These are phyloP conservation scores for Penicillium sp. DNA, from an alignment of 2,329 filamentous ascomycete species.

Conservation along the genomic window DNA sequence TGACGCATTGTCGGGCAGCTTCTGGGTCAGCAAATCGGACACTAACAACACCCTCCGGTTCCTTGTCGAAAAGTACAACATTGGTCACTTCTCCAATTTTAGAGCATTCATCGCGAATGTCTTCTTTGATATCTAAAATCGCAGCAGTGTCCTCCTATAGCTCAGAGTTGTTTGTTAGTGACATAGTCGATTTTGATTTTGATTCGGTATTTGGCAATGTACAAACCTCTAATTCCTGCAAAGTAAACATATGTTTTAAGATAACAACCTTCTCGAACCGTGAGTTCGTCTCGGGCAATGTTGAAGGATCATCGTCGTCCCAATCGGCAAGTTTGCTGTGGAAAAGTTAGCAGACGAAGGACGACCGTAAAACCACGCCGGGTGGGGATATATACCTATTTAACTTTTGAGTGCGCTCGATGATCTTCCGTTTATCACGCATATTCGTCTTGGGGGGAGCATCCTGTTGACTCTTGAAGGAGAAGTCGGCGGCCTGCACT, in stretches of 20 bases:
- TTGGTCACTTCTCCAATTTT: conserved; percentile 89
- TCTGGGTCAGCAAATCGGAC: conserved; percentile 77
- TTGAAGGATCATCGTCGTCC: conserved; percentile 81
- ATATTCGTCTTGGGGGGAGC: conserved; percentile 56
- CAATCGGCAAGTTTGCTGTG: conserved; percentile 86
- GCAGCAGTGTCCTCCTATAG: conserved; percentile 74
- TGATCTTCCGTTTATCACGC: conserved; percentile 84
- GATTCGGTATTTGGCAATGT: neutral
- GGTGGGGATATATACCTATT: conserved; percentile 58
- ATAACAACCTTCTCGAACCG: conserved; percentile 81
- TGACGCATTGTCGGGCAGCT: conserved; percentile 72
- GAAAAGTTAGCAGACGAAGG: conserved; percentile 18
- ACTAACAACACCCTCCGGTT: conserved; percentile 80
- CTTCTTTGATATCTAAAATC: conserved; percentile 89
- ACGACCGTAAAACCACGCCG: neutral
- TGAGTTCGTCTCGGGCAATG: conserved; percentile 59
- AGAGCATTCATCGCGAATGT: conserved; percentile 85
- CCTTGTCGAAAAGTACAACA: conserved; percentile 85
- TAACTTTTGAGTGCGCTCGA: conserved; percentile 86
- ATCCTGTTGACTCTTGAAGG: conserved; percentile 87
- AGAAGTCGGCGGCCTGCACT: conserved; percentile 83
- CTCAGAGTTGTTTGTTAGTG: too few relatives aligned
- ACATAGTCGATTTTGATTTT: too few relatives aligned
- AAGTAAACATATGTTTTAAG: conserved; percentile 90
- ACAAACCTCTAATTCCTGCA: conserved; percentile 72